Base-by-base conservation (phyloP, 345 rosid genomes). In the Linum lewisii region DNA sequence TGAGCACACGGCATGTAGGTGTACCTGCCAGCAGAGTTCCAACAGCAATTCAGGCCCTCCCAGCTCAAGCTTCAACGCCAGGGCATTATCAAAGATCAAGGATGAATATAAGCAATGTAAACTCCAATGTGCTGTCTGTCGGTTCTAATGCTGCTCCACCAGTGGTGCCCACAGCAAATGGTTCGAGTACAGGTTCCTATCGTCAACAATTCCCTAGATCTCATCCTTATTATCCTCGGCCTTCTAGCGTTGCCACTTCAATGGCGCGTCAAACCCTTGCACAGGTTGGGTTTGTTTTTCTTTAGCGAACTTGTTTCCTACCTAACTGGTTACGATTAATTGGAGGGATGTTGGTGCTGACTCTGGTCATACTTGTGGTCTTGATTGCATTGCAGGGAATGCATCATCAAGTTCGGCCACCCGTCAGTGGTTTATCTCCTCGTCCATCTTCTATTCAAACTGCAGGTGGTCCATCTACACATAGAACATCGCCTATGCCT, bases 1-100 rank as follows among this genome's bases (percentile, higher is more conserved):
- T 77, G n/a, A n/a, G n/a, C n/a, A n/a, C n/a, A n/a, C 56, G 77
- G 70, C 32, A 26, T 62, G 59, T 54, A 65, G 16, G n/a, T n/a
- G 66, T 76, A 67, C 53, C 70, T 44, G 54, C 58, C 24, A 70
- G 36, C 60, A 76, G 80, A 75, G 70, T 69, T 44, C 82, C 90
- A 26, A 47, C 55, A 55, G 79, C 81, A 54, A 62, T 80, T 65
- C 82, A 81, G 73, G 77, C 79, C 65, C 74, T 74, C 51, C 79
- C 90, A 54, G 84, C 68, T 24, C 56, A 57, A 22, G 51, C n/a
- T 75, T 50, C 96, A 68, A 69, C 62, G 73, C 9, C 72, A n/a
- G n/a, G n/a, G n/a, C 80, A 67, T 49, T 61, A 66, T 64, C 85
- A 72, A 59, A 74, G 83, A 69, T 23, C 81, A 47, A 70, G 76